Percentiles rank a stretch among this genome's conserved stretches.
phyloP scores from a whole-genome alignment of 768 basidiomycete genomes.

The Mycena indigotica region DNA sequence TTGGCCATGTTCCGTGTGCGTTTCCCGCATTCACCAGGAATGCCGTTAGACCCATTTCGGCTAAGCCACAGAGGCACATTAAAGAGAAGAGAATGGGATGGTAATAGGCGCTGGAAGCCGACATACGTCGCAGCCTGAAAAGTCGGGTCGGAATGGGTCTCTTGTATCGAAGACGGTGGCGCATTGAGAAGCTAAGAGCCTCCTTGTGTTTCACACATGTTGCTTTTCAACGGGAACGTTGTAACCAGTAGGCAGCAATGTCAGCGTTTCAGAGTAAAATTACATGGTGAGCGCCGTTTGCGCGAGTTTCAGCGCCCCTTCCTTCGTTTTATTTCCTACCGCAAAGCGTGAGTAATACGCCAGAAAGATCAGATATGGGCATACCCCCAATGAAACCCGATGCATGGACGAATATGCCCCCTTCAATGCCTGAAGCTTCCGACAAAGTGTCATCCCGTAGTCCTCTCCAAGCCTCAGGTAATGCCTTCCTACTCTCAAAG shows the following conservation, averaged over 20 bases:
- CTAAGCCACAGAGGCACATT: conserved; percentile 67
- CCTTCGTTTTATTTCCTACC: conserved; percentile 84
- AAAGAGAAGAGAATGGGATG: conserved; percentile 64
- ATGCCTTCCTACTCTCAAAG: conserved; percentile 87
- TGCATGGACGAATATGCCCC: conserved; percentile 91
- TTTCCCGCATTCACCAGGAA: conserved; percentile 74
- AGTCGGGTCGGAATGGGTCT: conserved; percentile 3
- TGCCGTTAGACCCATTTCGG: conserved; percentile 74
- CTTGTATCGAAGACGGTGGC: conserved; percentile 15
- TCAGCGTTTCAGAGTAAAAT: conserved; percentile 6
- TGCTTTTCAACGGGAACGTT: conserved; percentile 13
- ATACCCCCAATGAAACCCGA: conserved; percentile 95
- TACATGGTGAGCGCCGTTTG: conserved; percentile 58
- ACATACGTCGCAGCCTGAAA: conserved; percentile 9
- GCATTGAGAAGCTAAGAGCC: conserved; percentile 7
- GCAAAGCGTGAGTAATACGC: neutral
- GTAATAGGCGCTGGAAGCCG: conserved; percentile 40
- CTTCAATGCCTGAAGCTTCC: conserved; percentile 70
- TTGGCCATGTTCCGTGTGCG: conserved; percentile 61
- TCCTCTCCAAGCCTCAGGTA: conserved; percentile 94
- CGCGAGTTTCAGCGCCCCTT: conserved; percentile 84
- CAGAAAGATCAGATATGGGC: conserved; percentile 24
- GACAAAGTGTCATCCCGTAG: conserved; percentile 83
- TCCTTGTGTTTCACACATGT: conserved; percentile 6
- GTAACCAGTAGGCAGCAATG: conserved; percentile 14